Evolutionary conservation across 257 asterid genomes (phyloP).

Genomic region (Cynanchum wilfordii): DNA sequence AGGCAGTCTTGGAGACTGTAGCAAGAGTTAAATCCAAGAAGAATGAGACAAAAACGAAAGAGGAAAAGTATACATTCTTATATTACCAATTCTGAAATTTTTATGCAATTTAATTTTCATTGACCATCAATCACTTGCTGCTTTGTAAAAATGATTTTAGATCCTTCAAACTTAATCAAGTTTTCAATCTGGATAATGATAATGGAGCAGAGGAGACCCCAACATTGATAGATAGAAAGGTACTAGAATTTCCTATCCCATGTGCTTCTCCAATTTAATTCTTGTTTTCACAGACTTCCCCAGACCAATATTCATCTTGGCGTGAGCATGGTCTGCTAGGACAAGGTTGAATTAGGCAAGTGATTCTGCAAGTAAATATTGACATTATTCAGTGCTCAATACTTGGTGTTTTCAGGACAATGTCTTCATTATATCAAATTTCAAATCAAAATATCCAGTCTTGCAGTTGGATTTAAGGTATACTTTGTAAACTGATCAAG

Average conservation of each 20-base stretch:
- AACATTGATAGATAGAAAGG: slow-evolving; percentile 96
- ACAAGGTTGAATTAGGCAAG: slow-evolving; percentile 7
- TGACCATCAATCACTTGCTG: slow-evolving; percentile 11
- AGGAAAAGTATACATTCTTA: slow-evolving; percentile 59
- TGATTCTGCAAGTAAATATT: background rate
- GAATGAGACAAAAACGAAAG: slow-evolving; percentile 80
- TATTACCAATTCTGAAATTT: slow-evolving; percentile 3
- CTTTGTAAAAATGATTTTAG: slow-evolving; percentile 37
- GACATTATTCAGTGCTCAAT: background rate
- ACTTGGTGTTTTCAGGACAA: slow-evolving; percentile 62
- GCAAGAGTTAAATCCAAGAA: slow-evolving; percentile 96
- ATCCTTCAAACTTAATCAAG: slow-evolving; percentile 74
- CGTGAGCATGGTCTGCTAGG: background rate
- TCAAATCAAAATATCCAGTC: slow-evolving; percentile 93
- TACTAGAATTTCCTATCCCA: slow-evolving; percentile 16
- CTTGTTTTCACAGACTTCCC: background rate
- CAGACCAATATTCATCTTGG: background rate
- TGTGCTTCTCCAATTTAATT: background rate
- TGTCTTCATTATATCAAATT: slow-evolving; percentile 90
- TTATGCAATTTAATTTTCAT: slow-evolving; percentile 10
- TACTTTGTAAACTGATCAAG: slow-evolving; percentile 18
- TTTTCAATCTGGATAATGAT: slow-evolving; percentile 92
- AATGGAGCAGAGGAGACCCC: slow-evolving; percentile 97
- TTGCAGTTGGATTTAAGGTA: slow-evolving; percentile 95
- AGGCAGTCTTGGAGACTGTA: slow-evolving; percentile 98